Conservation (phyloP, 1,139 yeast species). For the Suhomyces bolitotheri region DNA sequence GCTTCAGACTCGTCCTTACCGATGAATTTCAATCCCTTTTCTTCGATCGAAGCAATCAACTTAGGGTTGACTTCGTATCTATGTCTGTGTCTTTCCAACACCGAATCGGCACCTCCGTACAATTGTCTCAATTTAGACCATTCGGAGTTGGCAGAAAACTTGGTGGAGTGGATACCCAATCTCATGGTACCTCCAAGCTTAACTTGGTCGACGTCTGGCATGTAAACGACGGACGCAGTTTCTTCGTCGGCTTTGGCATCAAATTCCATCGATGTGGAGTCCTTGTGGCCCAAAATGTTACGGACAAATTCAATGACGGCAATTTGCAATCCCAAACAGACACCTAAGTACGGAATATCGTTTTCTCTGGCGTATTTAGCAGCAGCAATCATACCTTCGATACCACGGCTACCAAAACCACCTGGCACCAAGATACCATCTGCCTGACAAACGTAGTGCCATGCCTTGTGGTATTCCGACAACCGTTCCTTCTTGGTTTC, state of each 20-base stretch:
- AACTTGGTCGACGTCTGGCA: conserved; percentile 97
- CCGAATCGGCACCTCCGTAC: conserved; percentile 70
- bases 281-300: conserved; percentile 66
- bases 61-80: conserved; percentile 96
- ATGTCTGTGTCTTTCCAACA: conserved; percentile 96
- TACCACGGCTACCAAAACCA: conserved; percentile 96
- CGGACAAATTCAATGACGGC: conserved; percentile 95
- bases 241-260: conserved; percentile 61
- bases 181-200: conserved; percentile 99
- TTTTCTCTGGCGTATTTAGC: conserved; percentile 98
- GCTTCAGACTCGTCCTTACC: conserved; percentile 89
- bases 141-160: conserved; percentile 69
- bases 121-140: conserved; percentile 75
- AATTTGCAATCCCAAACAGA: conserved; percentile 95
- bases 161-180: conserved; percentile 89
- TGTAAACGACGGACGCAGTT: conserved; percentile 83
- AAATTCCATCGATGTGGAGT: conserved; percentile 85
- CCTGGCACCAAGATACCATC: conserved; percentile 98
- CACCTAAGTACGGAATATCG: conserved; percentile 91
- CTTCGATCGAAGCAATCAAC: conserved; percentile 67
- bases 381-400: conserved; percentile 97
- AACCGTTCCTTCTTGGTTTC: conserved; percentile 62
- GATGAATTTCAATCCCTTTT: conserved; percentile 78
- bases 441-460: conserved; percentile 92
- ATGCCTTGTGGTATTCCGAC: conserved; percentile 86